Percentiles rank a stretch among this genome's conserved stretches.
phyloP scores from a whole-genome alignment of 1,284 basidiomycete species.

The Ustilago xerochloae region DNA sequence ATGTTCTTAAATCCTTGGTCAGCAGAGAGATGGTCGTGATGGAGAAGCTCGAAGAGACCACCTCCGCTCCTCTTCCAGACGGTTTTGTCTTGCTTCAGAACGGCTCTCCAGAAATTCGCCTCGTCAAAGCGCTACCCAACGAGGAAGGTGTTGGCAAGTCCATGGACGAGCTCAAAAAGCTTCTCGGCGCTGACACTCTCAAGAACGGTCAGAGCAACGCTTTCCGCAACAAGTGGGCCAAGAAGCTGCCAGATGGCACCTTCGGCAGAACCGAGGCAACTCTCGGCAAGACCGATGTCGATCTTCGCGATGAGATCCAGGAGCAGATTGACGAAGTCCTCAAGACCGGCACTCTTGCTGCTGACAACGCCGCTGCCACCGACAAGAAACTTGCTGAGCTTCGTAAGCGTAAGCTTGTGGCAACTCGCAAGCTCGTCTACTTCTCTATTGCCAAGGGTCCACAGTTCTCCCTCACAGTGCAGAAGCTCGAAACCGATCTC shows the following conservation, averaged over 20 bases:
- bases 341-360: constrained; percentile 75
- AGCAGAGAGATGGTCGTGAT: constrained; percentile 61
- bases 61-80: constrained; percentile 43
- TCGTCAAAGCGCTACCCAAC: constrained; percentile 60
- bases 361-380: constrained; percentile 77
- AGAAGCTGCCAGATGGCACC: constrained; percentile 87
- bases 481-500: constrained; percentile 96
- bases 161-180: constrained; percentile 56
- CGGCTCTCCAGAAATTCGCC: constrained; percentile 63
- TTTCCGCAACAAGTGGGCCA: constrained; percentile 97
- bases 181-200: constrained; percentile 64
- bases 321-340: constrained; percentile 81
- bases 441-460: constrained; percentile 88
- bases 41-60: constrained; percentile 55
- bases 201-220: constrained; percentile 85
- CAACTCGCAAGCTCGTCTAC: constrained; percentile 83
- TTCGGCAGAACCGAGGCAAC: constrained; percentile 76
- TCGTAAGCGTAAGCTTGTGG: constrained; percentile 86
- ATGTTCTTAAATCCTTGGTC: constrained; percentile 60
- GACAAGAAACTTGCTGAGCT: constrained; percentile 71
- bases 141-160: constrained; percentile 51
- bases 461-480: constrained; percentile 89
- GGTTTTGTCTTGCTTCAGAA: constrained; percentile 47
- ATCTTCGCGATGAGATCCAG: constrained; percentile 69
- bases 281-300: constrained; percentile 36